phyloP scores from a whole-genome alignment of 768 basidiomycete genomes.

The Naganishia kalamii region DNA sequence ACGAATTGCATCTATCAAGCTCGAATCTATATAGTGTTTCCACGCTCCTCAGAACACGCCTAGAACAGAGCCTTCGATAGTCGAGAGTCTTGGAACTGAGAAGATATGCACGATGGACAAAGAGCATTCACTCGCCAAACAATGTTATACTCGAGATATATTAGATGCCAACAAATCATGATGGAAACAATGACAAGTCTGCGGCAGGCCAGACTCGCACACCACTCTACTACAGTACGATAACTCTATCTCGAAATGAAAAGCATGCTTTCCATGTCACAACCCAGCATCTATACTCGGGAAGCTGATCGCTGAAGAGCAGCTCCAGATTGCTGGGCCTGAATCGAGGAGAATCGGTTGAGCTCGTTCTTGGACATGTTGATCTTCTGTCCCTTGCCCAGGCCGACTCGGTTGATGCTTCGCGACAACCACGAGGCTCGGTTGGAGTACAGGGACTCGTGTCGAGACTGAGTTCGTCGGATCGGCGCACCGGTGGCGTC shows the following conservation, averaged over 20 bases:
- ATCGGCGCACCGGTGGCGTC: conserved; percentile 64
- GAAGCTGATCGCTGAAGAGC: conserved; percentile 42
- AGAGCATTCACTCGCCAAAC: neutral
- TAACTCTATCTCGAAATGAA: conserved; percentile 15
- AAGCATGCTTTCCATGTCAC: conserved; percentile 15
- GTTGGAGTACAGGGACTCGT: conserved; percentile 90
- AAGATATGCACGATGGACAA: neutral
- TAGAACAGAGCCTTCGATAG: too few species aligned
- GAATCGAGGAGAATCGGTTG: conserved; percentile 37
- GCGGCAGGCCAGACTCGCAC: conserved; percentile 9
- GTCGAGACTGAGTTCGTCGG: conserved; percentile 80
- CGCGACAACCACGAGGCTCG: conserved; percentile 88
- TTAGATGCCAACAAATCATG: conserved; percentile 13
- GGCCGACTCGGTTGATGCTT: conserved; percentile 79
- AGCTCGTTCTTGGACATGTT: conserved; percentile 50
- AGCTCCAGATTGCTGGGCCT: conserved; percentile 46
- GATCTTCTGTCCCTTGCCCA: conserved; percentile 57
- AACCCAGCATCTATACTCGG: conserved; percentile 22
- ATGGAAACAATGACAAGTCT: neutral
- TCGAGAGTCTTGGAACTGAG: neutral
- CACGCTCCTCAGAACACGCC: neutral
- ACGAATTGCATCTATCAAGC: too few species aligned
- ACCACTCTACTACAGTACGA: conserved; percentile 9
- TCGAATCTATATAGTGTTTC: too few species aligned
- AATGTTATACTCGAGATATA: conserved; percentile 6